Base-by-base conservation (phyloP, 306 rosid genomes). In the Castanopsis chinensis region DNA sequence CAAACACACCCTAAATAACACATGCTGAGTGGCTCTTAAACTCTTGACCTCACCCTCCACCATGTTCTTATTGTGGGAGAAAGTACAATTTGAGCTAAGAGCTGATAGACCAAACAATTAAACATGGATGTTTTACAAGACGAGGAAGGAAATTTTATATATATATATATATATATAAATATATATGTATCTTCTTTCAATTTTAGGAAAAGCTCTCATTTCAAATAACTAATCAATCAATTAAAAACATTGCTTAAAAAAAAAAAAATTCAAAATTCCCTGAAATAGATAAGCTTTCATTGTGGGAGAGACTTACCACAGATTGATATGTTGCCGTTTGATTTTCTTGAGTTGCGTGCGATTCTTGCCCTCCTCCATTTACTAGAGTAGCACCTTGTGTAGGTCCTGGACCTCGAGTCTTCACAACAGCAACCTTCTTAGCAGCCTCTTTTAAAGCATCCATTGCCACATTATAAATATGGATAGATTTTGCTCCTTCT, bases 401-500 rank as follows among this genome's bases (percentile, higher is more conserved):
- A 43, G 89, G 74, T 77, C 87, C 84, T 65, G 79, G 80, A 81
- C 83, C 80, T 78, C 63, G 86, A 78, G 76, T 88, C 86, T 88
- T 94, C 20, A 81, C 28, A 28, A 83, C 56, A 61, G 87, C 85
- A 83, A 91, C 92, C 83, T 92, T 94, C 83, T 84, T 92, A 71
- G 86, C 63, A 77, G 98, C 98, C 76, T 92, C 96, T 77, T 85
- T 88, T 67, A 94, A 84, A 88, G 96, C 90, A 82, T 87, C 90
- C 94, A 88, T 85, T n/a, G 98, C 92, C 82, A 92, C 89, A 63
- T 88, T 92, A 78, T 92, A 92, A 78, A 89, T 76, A 65, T 91
- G 90, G 81, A 94, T 86, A 68, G 98, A 94, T 82, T 89, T 94
- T 68, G 97, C 96, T 74, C 98, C 97, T 75, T 94, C 96, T 87